Conservation (phyloP, 1,284 basidiomycete species). For the Neotropicomus parvogracilis region DNA sequence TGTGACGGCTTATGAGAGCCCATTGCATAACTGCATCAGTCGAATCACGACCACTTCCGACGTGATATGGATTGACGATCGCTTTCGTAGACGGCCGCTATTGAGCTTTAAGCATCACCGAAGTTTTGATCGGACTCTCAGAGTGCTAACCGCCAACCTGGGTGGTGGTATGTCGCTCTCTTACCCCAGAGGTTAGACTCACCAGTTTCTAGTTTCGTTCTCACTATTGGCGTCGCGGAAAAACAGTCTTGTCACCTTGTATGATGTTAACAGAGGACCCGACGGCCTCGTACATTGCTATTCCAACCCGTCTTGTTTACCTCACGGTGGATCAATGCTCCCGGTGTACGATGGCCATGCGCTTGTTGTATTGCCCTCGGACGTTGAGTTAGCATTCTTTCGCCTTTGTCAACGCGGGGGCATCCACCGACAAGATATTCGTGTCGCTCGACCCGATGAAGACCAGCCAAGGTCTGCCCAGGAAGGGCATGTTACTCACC, state of each 20-base stretch:
- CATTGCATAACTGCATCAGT: constrained; percentile 41
- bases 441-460: constrained; percentile 13
- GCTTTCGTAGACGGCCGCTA: constrained; percentile 52
- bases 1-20: constrained; percentile 52
- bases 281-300: constrained; percentile 43
- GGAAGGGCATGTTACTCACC: constrained; percentile 16
- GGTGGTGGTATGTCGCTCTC: constrained; percentile 35
- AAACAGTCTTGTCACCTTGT: constrained; percentile 57
- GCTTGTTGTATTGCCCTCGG: constrained; percentile 38
- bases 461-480: constrained; percentile 1
- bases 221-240: constrained; percentile 56
- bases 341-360: constrained; percentile 43
- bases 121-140: constrained; percentile 56
- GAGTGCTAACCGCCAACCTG: constrained; percentile 38
- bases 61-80: constrained; percentile 64
- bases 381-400: constrained; percentile 39
- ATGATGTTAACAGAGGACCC: constrained; percentile 49
- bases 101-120: constrained; percentile 59
- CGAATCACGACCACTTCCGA: constrained; percentile 57
- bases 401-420: constrained; percentile 49
- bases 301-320: constrained; percentile 44
- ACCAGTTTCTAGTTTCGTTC: constrained; percentile 34
- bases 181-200: constrained; percentile 1
- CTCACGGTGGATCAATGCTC: constrained; percentile 31
- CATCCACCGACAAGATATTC: constrained; percentile 43